Evolutionary conservation across 768 basidiomycete species (phyloP).

Genomic region (Auriculariales sp.): DNA sequence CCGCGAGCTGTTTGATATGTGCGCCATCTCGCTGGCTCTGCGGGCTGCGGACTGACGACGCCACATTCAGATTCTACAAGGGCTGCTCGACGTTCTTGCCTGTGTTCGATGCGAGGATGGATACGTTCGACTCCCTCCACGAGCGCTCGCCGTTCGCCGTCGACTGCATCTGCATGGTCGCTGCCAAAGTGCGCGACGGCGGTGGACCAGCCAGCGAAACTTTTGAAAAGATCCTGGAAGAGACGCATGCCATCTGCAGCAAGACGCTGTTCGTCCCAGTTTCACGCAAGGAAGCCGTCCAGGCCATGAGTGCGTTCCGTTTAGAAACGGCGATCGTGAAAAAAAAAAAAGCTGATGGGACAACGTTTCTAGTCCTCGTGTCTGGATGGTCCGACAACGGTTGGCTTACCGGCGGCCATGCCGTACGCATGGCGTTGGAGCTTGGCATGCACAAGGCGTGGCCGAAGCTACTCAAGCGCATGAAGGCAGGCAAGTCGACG

Average conservation of each 20-base stretch:
- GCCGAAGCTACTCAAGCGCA: conserved; percentile 64
- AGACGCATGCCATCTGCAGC: conserved; percentile 74
- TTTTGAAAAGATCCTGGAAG: conserved; percentile 59
- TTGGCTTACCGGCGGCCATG: conserved; percentile 91
- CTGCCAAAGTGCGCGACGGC: conserved; percentile 78
- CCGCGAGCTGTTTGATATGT: conserved; percentile 78
- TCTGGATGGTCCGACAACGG: conserved; percentile 93
- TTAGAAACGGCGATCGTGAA: not conserved
- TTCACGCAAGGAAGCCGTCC: conserved; percentile 71
- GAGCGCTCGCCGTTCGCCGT: conserved; percentile 88
- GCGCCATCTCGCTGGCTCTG: conserved; percentile 12
- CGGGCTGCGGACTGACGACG: not conserved
- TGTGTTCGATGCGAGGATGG: conserved; percentile 68
- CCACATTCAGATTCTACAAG: conserved; percentile 55
- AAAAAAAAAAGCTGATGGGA: not conserved
- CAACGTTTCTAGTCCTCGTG: conserved; percentile 47
- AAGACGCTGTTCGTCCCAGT: conserved; percentile 83
- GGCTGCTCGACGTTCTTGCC: conserved; percentile 90
- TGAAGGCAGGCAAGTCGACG: conserved; percentile 51
- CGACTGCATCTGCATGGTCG: conserved; percentile 87
- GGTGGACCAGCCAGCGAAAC: conserved; percentile 70
- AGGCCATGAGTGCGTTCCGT: conserved; percentile 69
- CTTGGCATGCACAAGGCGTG: conserved; percentile 92
- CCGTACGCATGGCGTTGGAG: conserved; percentile 95
- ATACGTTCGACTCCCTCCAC: conserved; percentile 77